Percentiles rank a stretch among this genome's conserved stretches.
Conservation (phyloP, 345 rosid species). For the Syzygium oleosum region DNA sequence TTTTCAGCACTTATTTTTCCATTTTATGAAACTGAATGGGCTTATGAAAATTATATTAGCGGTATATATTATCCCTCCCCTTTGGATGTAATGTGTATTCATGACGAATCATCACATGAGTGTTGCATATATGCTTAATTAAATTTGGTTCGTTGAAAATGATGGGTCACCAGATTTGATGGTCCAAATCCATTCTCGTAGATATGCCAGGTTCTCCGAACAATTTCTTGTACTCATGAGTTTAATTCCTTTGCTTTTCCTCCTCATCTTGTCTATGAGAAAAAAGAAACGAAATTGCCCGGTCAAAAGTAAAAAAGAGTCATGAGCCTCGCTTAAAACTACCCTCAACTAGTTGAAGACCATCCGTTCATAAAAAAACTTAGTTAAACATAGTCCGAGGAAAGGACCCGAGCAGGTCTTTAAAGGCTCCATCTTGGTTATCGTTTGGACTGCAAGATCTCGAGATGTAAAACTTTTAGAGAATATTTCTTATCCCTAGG, state of each 20-base stretch:
- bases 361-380: neutral
- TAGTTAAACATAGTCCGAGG: neutral
- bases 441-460: too few relatives aligned
- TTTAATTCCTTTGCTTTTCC: neutral
- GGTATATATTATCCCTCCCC: neutral
- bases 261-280: neutral
- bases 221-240: neutral
- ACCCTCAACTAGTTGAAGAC: neutral
- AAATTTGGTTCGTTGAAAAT: neutral
- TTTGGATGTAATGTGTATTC: neutral
- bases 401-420: neutral
- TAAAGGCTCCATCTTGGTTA: too few relatives aligned
- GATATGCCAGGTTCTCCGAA: neutral
- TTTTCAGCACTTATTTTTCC: neutral
- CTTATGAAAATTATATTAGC: neutral
- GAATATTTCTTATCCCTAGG: too few relatives aligned
- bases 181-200: neutral
- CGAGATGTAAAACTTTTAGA: too few relatives aligned
- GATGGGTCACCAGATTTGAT: neutral
- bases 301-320: neutral
- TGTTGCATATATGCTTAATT: neutral
- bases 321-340: neutral
- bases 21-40: neutral
- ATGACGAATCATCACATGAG: accelerated
- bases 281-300: neutral